phyloP scores from a whole-genome alignment of 2,329 filamentous ascomycete species.

The Dothistroma pini region DNA sequence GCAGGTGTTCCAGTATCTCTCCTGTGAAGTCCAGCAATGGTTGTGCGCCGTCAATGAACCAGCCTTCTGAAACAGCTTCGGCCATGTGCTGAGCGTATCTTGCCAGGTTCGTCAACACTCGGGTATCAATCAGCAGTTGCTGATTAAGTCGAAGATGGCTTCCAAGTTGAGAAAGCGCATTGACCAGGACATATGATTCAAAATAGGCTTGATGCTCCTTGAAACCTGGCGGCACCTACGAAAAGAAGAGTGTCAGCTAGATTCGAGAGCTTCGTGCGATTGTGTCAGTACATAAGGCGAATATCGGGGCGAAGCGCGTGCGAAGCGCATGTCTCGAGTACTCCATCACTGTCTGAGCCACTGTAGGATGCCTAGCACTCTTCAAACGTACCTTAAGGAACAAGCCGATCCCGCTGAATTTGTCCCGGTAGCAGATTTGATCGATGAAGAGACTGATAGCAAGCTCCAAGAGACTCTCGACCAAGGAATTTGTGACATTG shows the following conservation, averaged over 20 bases:
- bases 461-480: constrained; percentile 74
- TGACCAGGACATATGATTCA: constrained; percentile 80
- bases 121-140: constrained; percentile 71
- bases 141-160: constrained; percentile 68
- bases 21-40: constrained; percentile 82
- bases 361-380: neutral
- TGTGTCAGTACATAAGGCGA: too few species aligned
- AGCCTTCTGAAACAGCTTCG: constrained; percentile 91
- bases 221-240: constrained; percentile 72
- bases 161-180: constrained; percentile 67
- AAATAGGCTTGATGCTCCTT: constrained; percentile 95
- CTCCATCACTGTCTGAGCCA: neutral
- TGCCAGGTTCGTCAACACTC: constrained; percentile 80
- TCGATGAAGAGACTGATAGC: constrained; percentile 78
- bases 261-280: neutral
- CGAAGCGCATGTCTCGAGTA: neutral
- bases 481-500: constrained; percentile 63
- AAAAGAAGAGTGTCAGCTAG: neutral
- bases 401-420: constrained; percentile 82
- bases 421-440: constrained; percentile 79
- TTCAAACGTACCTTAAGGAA: constrained; percentile 61
- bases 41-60: constrained; percentile 88
- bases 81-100: constrained; percentile 76
- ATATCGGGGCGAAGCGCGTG: neutral
- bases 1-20: constrained; percentile 79